Base-by-base conservation (phyloP, 2,329 filamentous ascomycete species). In the Aciculosporium take region DNA sequence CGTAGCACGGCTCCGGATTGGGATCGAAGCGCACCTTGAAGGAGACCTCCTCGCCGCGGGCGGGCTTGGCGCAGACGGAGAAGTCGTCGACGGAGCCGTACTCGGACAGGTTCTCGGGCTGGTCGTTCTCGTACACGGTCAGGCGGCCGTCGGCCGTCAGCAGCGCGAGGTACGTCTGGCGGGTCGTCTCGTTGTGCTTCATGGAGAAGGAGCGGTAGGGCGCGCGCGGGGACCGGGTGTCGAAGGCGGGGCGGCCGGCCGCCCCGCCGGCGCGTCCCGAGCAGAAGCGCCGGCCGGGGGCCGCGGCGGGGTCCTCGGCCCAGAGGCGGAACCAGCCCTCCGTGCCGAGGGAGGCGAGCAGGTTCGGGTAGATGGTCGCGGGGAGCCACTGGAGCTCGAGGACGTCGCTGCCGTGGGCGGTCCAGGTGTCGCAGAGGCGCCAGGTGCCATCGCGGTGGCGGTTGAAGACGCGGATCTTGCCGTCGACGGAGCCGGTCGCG, bases 331-430 rank as follows among this genome's bases (percentile, higher is more conserved):
- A 86, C 59, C 81, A 80, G 54, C 89, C 85, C 53, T 95, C 89
- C 54, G 89, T 83, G 47, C 84, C 86, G 45, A 95, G 82, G 41
- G 84, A 94, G 43, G 81, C 88, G 51, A 96, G 69, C 52, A 94
- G 76, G 56, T 91, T 79, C 29, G 76, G 86, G 50, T 91, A 91
- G 45, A 91, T 79, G 48, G 84, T 89, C 0, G 87, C 84, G 1
- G 87, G 85, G 43, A 94, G 84, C 88, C 89, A 96, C 69, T 91
- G 85, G 41, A 94, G 79, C 84, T 94, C 86, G 46, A 87, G 70
- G 47, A 96, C 82, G 62, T 95, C 87, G 38, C 85, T 85, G 56
- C 86, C 83, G 58, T 96, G 89, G 15, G 86, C 89, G 37, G 75
- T 78, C 86, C 88, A 95, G 43, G 77, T 86, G 63, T 96, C 89